A percentile compares a stretch with the other conserved stretches of the same genome.
Conservation (phyloP, 805 yeast genomes). For the Priceomyces castillae region DNA sequence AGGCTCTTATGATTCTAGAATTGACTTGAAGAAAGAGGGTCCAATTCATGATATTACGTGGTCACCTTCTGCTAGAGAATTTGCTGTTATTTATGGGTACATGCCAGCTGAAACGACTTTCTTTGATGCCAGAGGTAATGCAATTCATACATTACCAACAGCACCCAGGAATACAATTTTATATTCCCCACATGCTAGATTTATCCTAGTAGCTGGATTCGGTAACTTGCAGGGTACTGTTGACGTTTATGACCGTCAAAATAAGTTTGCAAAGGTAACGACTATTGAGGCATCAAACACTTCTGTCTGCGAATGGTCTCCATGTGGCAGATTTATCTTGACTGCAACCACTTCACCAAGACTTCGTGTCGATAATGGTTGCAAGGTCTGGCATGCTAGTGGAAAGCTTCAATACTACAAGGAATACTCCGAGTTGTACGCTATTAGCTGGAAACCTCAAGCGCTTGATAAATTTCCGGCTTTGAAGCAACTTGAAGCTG, state of each 20-base stretch:
- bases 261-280: constrained; percentile 74
- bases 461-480: constrained; percentile 53
- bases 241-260: constrained; percentile 89
- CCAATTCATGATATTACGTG: constrained; percentile 97
- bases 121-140: constrained; percentile 91
- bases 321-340: constrained; percentile 88
- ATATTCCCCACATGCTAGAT: constrained; percentile 93
- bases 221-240: constrained; percentile 97
- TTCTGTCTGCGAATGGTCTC: constrained; percentile 96
- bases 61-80: constrained; percentile 95
- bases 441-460: constrained; percentile 83
- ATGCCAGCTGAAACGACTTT: constrained; percentile 97
- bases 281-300: constrained; percentile 91
- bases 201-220: constrained; percentile 91
- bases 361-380: constrained; percentile 93
- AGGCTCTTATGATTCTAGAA: constrained; percentile 87
- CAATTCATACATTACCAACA: constrained; percentile 76
- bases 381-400: constrained; percentile 87
- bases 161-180: constrained; percentile 86
- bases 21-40: constrained; percentile 85
- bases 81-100: constrained; percentile 94
- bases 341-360: constrained; percentile 98
- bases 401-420: constrained; percentile 77
- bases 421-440: constrained; percentile 77
- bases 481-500: constrained; percentile 46